Evolutionary conservation across 371 early-diverging fungal species (phyloP), one percentile per base, ranked within the genome.

Genomic region (Dichotomocladium elegans): DNA sequence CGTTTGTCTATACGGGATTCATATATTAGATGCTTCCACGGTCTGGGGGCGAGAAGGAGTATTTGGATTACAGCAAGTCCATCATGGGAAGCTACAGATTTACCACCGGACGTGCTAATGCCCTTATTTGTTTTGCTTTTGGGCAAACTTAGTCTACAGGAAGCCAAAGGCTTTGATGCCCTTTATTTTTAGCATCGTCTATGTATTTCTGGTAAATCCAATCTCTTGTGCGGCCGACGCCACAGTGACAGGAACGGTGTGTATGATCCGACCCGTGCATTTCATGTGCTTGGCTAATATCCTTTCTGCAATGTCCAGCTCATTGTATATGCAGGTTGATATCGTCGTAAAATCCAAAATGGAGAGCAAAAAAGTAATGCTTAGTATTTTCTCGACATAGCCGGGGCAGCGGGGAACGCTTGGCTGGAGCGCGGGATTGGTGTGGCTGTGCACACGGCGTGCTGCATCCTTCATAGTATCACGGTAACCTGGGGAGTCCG

Each of bases 21-120:
- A 17, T 24, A 12, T 21, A 2, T 26, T 53, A 59, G 60, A 60
- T 60, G 60, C 54, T 60, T 25, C 60, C 60, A 3, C 35, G 43
- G 8, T 55, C 55, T 17, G 60, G 60, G 3, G 60, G 60, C 14
- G 60, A 60, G 21, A 60, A 60, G 14, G 60, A 55, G 14, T 53
- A 54, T 33, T 33, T 55, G 2, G 45, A 54, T 26, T 54, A 54
- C 24, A 46, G 55, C 51, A 50, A 30, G 35, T 9, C 9, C 30
- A n/a, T n/a, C n/a, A n/a, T n/a, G n/a, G n/a, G n/a, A n/a, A n/a
- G n/a, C n/a, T n/a, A n/a, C n/a, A n/a, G n/a, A n/a, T n/a, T n/a
- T n/a, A n/a, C n/a, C n/a, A n/a, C n/a, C n/a, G n/a, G n/a, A n/a
- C n/a, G n/a, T n/a, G n/a, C n/a, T n/a, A n/a, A n/a, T n/a, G n/a